Conservation (phyloP, 163 green algal species). For the Chloroidium sp. region DNA sequence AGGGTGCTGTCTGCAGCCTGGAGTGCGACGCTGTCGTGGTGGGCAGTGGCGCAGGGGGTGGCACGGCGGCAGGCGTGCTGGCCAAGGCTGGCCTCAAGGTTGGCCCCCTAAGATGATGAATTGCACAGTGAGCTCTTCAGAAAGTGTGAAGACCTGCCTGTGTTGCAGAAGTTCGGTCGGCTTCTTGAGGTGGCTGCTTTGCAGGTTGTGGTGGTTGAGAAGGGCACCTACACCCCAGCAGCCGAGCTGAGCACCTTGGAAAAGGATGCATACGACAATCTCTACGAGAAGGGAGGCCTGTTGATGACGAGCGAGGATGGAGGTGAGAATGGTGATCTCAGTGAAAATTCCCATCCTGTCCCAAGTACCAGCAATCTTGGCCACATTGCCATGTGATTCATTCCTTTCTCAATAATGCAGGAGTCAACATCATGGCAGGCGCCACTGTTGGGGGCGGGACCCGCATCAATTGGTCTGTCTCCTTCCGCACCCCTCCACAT, state of each 20-base stretch:
- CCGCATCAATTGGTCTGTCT: conserved; percentile 64
- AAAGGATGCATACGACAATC: conserved; percentile 25
- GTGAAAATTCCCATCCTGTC: too few relatives aligned
- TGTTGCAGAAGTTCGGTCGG: neutral
- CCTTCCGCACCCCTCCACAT: conserved; percentile 50
- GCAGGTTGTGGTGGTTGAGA: conserved; percentile 41
- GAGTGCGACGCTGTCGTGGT: conserved; percentile 55
- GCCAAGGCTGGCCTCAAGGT: conserved; percentile 46
- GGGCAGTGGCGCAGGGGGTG: conserved; percentile 55
- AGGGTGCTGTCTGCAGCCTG: too few relatives aligned
- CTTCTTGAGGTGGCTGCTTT: neutral
- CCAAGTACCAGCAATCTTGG: too few relatives aligned
- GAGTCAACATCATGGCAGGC: conserved; percentile 49
- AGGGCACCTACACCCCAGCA: conserved; percentile 32
- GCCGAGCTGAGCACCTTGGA: conserved; percentile 34
- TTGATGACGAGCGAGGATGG: conserved; percentile 36
- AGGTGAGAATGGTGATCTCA: neutral
- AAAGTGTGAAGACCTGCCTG: neutral
- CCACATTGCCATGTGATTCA: too few relatives aligned
- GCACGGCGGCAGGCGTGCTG: conserved; percentile 47
- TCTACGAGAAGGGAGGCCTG: conserved; percentile 55
- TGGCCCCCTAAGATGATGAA: neutral
- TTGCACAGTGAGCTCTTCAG: neutral
- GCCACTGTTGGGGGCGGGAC: conserved; percentile 58
- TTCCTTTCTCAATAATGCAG: conserved; percentile 18